Evolutionary conservation across 2,329 filamentous ascomycete species (phyloP).

Genomic region (Cercospora brassicicola): DNA sequence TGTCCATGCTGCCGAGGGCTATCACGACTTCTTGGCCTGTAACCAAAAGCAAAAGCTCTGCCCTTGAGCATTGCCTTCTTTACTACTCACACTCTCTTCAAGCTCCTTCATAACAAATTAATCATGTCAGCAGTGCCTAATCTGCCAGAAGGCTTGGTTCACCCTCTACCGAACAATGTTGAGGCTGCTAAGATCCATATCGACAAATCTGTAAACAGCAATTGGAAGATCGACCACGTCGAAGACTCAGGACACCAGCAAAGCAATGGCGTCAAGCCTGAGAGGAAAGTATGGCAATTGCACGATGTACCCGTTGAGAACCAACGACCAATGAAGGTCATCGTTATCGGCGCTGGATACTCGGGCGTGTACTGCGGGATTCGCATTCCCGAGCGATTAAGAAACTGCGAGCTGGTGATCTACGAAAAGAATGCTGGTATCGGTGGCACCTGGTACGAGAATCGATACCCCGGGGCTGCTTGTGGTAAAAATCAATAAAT

Average conservation of each 20-base stretch:
- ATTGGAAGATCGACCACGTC: constrained; percentile 24
- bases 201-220: constrained; percentile 22
- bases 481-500: constrained; percentile 29
- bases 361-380: constrained; percentile 49
- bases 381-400: constrained; percentile 44
- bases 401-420: constrained; percentile 44
- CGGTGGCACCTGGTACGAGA: constrained; percentile 42
- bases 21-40: not conserved
- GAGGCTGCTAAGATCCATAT: constrained; percentile 26
- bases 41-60: not conserved
- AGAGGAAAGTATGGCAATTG: constrained; percentile 32
- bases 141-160: constrained; percentile 29
- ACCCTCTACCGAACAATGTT: constrained; percentile 16
- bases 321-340: constrained; percentile 45
- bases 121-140: constrained; percentile 41
- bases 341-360: constrained; percentile 49
- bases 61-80: not conserved
- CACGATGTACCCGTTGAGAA: constrained; percentile 47
- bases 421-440: constrained; percentile 49
- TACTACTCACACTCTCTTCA: not conserved
- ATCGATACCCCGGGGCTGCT: constrained; percentile 47
- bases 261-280: not conserved
- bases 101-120: not conserved
- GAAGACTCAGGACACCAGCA: constrained; percentile 3
- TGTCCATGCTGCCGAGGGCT: not conserved